Conservation (phyloP, 2,329 filamentous ascomycete genomes). For the Colletotrichum orbiculare region DNA sequence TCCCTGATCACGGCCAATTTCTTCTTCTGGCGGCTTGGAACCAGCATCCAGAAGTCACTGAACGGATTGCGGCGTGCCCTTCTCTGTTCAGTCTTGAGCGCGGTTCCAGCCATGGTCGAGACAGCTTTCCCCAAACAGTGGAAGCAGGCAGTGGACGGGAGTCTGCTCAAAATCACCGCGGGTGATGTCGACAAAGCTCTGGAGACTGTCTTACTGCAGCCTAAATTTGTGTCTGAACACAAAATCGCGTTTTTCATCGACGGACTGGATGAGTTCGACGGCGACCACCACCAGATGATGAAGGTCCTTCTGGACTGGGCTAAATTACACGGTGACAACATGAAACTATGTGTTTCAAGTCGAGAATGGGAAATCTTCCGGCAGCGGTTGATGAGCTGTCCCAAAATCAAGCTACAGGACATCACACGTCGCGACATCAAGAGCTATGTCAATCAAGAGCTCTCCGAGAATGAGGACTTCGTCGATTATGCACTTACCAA, state of each 20-base stretch:
- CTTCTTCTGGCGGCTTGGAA: constrained; percentile 18
- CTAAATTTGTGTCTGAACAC: not conserved
- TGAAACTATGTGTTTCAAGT: constrained; percentile 5
- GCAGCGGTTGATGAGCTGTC: not conserved
- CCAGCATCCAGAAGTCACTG: constrained; percentile 2
- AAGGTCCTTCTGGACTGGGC: not conserved
- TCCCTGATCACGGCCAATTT: constrained; percentile 10
- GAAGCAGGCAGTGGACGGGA: not conserved
- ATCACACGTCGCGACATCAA: constrained; percentile 7
- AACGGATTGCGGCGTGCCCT: not conserved
- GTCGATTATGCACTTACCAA: too few species aligned
- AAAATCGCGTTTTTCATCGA: constrained; percentile 16
- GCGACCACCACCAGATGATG: constrained; percentile 10
- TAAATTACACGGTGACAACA: not conserved
- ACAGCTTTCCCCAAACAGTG: not conserved
- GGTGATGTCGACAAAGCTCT: not conserved
- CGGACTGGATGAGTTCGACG: constrained; percentile 21
- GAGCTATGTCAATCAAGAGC: not conserved
- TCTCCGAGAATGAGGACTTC: not conserved
- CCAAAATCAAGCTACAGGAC: not conserved
- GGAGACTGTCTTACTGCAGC: not conserved
- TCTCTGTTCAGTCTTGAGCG: not conserved
- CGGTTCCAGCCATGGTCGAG: not conserved
- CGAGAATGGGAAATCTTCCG: constrained; percentile 14
- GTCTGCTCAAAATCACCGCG: not conserved